These are phyloP conservation scores for Ustulina deusta DNA, from an alignment of 2,329 filamentous ascomycete genomes.

Conservation along the genomic window DNA sequence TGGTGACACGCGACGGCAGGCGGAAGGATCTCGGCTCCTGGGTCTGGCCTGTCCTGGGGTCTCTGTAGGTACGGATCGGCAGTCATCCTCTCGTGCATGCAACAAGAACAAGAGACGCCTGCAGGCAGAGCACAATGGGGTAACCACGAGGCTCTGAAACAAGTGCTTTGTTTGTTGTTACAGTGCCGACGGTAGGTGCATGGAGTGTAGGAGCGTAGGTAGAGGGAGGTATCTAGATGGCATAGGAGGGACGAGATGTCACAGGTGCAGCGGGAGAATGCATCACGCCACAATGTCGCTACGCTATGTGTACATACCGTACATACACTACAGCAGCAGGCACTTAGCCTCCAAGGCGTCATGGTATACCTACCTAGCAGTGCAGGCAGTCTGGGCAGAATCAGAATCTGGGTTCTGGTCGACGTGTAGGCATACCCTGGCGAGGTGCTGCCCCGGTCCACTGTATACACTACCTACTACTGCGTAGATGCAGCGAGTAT, in stretches of 20 bases:
- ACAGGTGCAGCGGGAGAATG: slow-evolving; percentile 33
- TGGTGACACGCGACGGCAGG: slow-evolving; percentile 43
- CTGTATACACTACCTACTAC: no score
- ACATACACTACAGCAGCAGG: no score
- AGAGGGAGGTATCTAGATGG: no score
- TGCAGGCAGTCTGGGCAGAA: no score
- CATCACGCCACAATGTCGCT: slow-evolving; percentile 4
- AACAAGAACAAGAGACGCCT: slow-evolving; percentile 24
- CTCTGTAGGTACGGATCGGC: slow-evolving; percentile 38
- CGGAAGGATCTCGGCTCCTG: slow-evolving; percentile 40
- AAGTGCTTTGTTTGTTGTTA: slow-evolving; percentile 32
- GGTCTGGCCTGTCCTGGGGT: slow-evolving; percentile 7
- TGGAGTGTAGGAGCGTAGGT: neutral
- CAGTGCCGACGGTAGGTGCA: neutral
- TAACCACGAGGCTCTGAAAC: slow-evolving; percentile 39
- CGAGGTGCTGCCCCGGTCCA: no score
- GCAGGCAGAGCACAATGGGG: slow-evolving; percentile 19
- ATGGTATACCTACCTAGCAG: no score
- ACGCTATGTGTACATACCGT: neutral
- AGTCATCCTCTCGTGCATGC: slow-evolving; percentile 37
- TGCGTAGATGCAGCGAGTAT: neutral
- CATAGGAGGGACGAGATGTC: slow-evolving; percentile 16
- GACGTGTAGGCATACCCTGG: neutral
- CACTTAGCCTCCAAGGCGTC: no score
- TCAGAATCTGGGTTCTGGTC: no score